Evolutionary conservation across 2,329 filamentous ascomycete genomes (phyloP).

Genomic region (Trichoderma sp.): DNA sequence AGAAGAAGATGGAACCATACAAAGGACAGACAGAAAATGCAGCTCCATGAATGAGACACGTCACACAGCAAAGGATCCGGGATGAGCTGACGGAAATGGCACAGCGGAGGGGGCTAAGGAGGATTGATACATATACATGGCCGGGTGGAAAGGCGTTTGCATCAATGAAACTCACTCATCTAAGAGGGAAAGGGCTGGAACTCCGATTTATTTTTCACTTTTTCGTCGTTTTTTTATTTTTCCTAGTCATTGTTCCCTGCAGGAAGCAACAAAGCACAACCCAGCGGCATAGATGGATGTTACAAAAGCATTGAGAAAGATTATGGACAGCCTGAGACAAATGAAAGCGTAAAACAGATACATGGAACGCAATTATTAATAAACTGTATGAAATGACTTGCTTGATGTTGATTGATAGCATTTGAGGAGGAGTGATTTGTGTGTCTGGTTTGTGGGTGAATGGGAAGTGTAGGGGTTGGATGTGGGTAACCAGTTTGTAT

Average conservation of each 20-base stretch:
- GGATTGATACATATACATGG: constrained; percentile 22
- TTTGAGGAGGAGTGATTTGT: too few species aligned
- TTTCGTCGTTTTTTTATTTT: constrained; percentile 4
- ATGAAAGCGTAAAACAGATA: constrained; percentile 17
- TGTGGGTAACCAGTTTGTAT: too few species aligned
- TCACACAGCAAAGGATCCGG: constrained; percentile 3
- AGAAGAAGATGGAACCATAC: neutral
- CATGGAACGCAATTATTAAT: neutral
- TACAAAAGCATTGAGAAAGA: constrained; percentile 25
- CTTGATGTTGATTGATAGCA: neutral
- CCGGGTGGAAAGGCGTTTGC: constrained; percentile 20
- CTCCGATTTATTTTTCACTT: neutral
- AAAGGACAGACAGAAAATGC: neutral
- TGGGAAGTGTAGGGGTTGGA: too few species aligned
- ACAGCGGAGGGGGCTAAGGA: neutral
- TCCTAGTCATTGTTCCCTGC: constrained; percentile 9
- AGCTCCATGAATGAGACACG: constrained; percentile 12
- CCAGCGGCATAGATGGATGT: constrained; percentile 25
- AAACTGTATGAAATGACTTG: neutral
- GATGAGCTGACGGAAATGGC: constrained; percentile 3
- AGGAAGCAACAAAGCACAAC: constrained; percentile 3
- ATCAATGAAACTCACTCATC: constrained; percentile 19
- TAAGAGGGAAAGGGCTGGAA: constrained; percentile 3
- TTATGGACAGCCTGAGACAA: constrained; percentile 19
- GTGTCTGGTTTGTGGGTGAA: too few species aligned